Conservation (phyloP, 225 moss, liverwort and hornwort genomes). For the Asterella californica region DNA sequence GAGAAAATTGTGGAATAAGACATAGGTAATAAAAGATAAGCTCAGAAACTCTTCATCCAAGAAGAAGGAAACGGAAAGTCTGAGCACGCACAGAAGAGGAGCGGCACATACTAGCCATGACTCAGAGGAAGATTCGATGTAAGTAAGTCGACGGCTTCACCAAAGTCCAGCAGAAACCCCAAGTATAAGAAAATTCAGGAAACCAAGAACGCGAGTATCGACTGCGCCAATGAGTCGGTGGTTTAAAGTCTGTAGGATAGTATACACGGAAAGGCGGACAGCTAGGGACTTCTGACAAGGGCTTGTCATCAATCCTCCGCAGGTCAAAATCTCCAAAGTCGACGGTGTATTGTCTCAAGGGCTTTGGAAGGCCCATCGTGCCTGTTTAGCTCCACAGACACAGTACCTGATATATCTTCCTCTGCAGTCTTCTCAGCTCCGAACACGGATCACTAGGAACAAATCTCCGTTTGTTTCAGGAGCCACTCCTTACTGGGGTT, state of each 20-base stretch:
- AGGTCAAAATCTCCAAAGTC: slow-evolving; percentile 92
- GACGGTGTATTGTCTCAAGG: slow-evolving; percentile 65
- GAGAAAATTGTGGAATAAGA: background rate
- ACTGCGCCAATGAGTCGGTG: slow-evolving; percentile 35
- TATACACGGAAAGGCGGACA: slow-evolving; percentile 83
- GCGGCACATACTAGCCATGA: slow-evolving; percentile 65
- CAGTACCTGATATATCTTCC: background rate
- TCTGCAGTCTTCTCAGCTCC: background rate
- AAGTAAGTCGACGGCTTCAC: slow-evolving; percentile 44
- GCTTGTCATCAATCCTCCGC: slow-evolving; percentile 44
- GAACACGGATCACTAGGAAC: background rate
- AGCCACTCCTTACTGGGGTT: too few relatives aligned
- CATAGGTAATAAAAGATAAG: background rate
- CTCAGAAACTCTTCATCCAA: too few relatives aligned
- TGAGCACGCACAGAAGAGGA: slow-evolving; percentile 14
- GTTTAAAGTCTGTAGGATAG: slow-evolving; percentile 71
- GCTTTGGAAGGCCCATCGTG: slow-evolving; percentile 81
- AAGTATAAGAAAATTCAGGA: slow-evolving; percentile 61
- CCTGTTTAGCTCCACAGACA: slow-evolving; percentile 5
- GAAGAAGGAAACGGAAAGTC: background rate
- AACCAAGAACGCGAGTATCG: slow-evolving; percentile 73
- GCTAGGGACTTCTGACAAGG: slow-evolving; percentile 43
- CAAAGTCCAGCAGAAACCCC: slow-evolving; percentile 50
- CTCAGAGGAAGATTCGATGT: slow-evolving; percentile 55
- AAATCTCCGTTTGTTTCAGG: too few relatives aligned